Conservation (phyloP, 2,329 filamentous ascomycete species). For the Curvularia spicifera region DNA sequence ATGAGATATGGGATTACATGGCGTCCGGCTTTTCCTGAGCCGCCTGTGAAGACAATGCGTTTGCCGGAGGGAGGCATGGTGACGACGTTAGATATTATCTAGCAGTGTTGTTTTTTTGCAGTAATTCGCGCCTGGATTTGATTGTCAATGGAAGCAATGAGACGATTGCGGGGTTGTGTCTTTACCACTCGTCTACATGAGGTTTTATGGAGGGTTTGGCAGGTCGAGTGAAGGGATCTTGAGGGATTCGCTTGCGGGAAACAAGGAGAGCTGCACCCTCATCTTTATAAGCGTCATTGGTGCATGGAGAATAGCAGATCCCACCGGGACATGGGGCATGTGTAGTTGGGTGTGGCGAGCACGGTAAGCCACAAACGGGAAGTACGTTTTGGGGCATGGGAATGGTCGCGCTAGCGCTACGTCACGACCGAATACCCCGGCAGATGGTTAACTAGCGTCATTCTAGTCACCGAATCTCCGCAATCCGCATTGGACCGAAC, state of each 20-base stretch:
- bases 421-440: conserved; percentile 25
- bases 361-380: conserved; percentile 9
- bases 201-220: neutral
- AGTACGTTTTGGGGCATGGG: neutral
- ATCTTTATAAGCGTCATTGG: conserved; percentile 22
- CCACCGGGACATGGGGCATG: conserved; percentile 18
- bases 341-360: conserved; percentile 14
- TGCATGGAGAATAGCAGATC: conserved; percentile 9
- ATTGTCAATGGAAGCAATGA: neutral
- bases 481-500: conserved; percentile 6
- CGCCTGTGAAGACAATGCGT: conserved; percentile 55
- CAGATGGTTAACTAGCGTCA: conserved; percentile 17
- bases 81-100: neutral
- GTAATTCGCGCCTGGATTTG: neutral
- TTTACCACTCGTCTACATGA: neutral
- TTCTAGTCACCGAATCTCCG: conserved; percentile 7
- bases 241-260: neutral
- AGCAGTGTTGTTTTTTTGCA: neutral
- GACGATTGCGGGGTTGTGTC: conserved; percentile 7
- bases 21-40: conserved; percentile 60
- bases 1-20: conserved; percentile 62
- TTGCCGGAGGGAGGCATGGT: conserved; percentile 45
- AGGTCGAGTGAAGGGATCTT: neutral
- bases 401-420: conserved; percentile 23
- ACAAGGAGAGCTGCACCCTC: neutral